Conservation (phyloP, 23 red algal genomes). For the Pyropia haitanensis region DNA sequence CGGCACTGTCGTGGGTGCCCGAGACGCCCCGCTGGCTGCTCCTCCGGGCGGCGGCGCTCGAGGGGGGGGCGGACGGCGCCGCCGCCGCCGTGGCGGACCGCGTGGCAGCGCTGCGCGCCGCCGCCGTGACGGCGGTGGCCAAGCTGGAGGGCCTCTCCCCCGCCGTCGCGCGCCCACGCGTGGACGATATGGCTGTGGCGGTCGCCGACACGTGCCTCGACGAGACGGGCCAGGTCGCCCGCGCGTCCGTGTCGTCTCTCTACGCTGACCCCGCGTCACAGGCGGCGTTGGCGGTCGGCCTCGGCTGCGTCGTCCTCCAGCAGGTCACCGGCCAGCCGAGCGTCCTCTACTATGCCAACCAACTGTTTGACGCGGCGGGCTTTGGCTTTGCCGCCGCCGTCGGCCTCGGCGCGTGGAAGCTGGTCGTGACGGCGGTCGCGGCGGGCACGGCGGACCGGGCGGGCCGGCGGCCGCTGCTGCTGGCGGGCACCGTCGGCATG, state of each 20-base stretch:
- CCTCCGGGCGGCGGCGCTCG: background rate
- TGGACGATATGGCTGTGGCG: too few species aligned
- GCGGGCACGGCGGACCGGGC: slow-evolving; percentile 8
- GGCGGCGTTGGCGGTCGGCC: slow-evolving; percentile 6
- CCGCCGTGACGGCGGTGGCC: background rate
- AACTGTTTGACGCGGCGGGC: slow-evolving; percentile 19
- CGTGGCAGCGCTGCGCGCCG: too few species aligned
- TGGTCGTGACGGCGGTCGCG: slow-evolving; percentile 9
- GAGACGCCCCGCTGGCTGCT: slow-evolving; percentile 25
- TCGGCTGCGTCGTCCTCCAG: slow-evolving; percentile 22
- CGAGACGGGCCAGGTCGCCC: too few species aligned
- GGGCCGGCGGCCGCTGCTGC: slow-evolving; percentile 17
- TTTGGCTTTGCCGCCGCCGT: slow-evolving; percentile 26
- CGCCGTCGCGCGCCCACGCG: too few species aligned
- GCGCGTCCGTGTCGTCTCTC: background rate
- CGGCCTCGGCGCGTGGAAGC: slow-evolving; percentile 22
- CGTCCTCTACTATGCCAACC: slow-evolving; percentile 36
- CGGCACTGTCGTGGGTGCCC: background rate
- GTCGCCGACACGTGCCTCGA: too few species aligned
- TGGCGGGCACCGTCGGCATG: slow-evolving; percentile 14
- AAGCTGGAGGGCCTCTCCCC: slow-evolving; percentile 1
- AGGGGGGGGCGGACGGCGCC: too few species aligned
- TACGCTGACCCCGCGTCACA: background rate
- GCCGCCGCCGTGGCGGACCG: too few species aligned
- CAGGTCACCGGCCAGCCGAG: slow-evolving; percentile 30